Base-by-base conservation (phyloP, 257 asterid species). In the Salvia splendens region DNA sequence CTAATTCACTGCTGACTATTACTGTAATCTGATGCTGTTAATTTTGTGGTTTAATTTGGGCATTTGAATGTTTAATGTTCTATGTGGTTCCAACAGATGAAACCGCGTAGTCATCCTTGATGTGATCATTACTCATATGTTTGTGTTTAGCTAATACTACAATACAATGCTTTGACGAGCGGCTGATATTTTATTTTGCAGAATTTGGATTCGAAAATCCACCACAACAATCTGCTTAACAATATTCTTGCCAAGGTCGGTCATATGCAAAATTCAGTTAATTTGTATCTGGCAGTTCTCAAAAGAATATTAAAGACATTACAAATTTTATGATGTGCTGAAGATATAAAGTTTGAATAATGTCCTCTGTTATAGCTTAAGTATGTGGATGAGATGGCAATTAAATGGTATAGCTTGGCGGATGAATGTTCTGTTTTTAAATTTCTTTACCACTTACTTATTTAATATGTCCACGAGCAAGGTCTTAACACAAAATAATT, bases 141-240 rank as follows among this genome's bases (percentile, higher is more conserved):
- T 60, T 38, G 16, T 16, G 17, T 66, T 28, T 40, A 28, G 68
- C 12, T 38, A 40, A 66, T 41, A 12, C 36, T 17, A 17, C 20
- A 43, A 55, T 17, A 17, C 20, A 43, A 55, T 24, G 28, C 46
- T 49, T 62, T 41, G 61, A 60, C 54, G 58, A 57, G 28, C 62
- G 3, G n/a, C 5, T 1, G 41, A 41, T 28, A 61, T 63, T 59
- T 24, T 66, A n/a, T 69, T 71, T 15, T 81, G 74, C 95, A 88
- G 97, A 86, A 85, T 80, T 80, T 91, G 89, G 97, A 91, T 83
- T 88, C 97, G 9, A 91, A 91, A 86, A 91, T 91, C 75, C 97
- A 91, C 83, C 96, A 86, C 75, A 88, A 86, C 87, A 91, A 91
- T 77, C 95, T 91, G 48, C 97, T 91, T 30, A 88, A 91, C 86